Evolutionary conservation across 148 eudicot genomes (phyloP).

Genomic region (Chenopodium formosanum): DNA sequence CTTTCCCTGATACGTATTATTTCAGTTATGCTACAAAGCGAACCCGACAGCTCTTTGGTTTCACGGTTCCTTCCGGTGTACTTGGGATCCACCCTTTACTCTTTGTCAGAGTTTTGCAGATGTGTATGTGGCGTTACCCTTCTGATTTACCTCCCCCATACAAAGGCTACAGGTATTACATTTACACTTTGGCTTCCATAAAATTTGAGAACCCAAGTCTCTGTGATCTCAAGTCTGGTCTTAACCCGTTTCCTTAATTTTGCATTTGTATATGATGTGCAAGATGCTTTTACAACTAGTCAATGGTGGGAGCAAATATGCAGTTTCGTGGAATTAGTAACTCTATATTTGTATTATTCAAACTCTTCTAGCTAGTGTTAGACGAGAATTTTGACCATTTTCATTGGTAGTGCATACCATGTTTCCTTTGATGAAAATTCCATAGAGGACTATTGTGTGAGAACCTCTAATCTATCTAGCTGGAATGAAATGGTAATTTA

Average conservation of each 20-base stretch:
- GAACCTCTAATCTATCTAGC: not conserved
- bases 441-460: not conserved
- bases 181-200: conserved; percentile 13
- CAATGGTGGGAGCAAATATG: not conserved
- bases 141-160: conserved; percentile 72
- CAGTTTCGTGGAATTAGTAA: not conserved
- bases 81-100: conserved; percentile 76
- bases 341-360: not conserved
- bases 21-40: conserved; percentile 92
- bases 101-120: conserved; percentile 81
- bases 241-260: not conserved
- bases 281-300: not conserved
- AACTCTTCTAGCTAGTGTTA: not conserved
- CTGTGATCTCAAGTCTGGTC: not conserved
- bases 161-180: conserved; percentile 77
- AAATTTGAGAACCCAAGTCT: not conserved
- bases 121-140: conserved; percentile 89
- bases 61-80: conserved; percentile 70
- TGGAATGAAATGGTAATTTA: not conserved
- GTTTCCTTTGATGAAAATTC: not conserved
- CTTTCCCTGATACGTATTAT: conserved; percentile 85
- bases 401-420: not conserved
- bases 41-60: conserved; percentile 57
- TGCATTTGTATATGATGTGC: not conserved
- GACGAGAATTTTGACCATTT: not conserved